Evolutionary conservation across 345 rosid species (phyloP), one percentile per base, ranked within the genome.

Genomic region (Corymbia maculata): DNA sequence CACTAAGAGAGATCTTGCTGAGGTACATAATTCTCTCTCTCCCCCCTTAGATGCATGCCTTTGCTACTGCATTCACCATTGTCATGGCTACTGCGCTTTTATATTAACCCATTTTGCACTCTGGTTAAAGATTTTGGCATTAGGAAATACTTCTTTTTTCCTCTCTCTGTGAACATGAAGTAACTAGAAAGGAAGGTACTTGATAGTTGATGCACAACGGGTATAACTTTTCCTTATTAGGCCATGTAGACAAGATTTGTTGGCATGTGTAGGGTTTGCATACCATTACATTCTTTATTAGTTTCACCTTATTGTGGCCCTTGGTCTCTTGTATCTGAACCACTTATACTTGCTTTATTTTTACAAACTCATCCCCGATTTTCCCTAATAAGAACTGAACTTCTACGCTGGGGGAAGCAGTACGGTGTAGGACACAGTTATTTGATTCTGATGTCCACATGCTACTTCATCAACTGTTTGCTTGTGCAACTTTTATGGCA

Each of bases 1-100:
- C 79, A 97, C 99, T 52, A 97, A 96, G 91, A 94, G 91, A 90
- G 94, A 96, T 92, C 97, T 98, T 89, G 97, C 98, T 87, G 95
- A 95, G 99, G 99, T 96, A 94, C 28, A 75, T 70, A 14, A 51
- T 6, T 79, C 42, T 70, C 50, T 85, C 87, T 66, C 61, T 44
- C 79, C 28, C 47, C 53, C 66, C 14, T 17, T 59, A 13, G 13
- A 85, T 26, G 24, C 12, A 13, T 79, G 84, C 32, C 47, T 79
- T 59, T 28, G 19, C 52, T 28, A 30, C 42, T 21, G 79, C 51
- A 86, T 59, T 51, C 10, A 12, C 42, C 13, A 3, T 86, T 86
- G 79, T 19, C 3, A 9, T 75, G 84, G 49, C 84, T 19, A 75
- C 49, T 42, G 82, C 42, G 28, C 28, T 36, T 75, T 75, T 75